A percentile compares a stretch with the other conserved stretches of the same genome.
Evolutionary conservation across 1,139 yeast species (phyloP).

Genomic region (Yamadazyma membranifaciens): DNA sequence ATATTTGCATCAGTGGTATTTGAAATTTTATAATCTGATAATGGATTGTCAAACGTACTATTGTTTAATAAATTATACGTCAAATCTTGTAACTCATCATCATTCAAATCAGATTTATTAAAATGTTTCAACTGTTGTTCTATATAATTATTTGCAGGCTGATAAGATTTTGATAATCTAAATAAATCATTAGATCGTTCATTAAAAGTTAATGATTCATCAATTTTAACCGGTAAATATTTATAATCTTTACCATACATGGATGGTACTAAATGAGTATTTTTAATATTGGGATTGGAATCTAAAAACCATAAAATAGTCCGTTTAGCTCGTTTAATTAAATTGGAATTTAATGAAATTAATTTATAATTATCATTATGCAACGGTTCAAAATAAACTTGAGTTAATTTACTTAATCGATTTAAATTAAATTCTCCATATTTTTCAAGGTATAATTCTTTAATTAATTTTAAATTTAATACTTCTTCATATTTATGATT

Average conservation of each 20-base stretch:
- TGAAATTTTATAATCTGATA: background rate
- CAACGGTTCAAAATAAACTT: slow-evolving; percentile 30
- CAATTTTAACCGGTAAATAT: slow-evolving; percentile 31
- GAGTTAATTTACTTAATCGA: slow-evolving; percentile 30
- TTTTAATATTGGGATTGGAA: slow-evolving; percentile 29
- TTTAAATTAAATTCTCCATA: slow-evolving; percentile 25
- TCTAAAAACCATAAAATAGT: slow-evolving; percentile 39
- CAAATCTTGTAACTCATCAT: background rate
- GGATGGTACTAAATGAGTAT: slow-evolving; percentile 21
- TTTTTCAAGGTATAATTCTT: slow-evolving; percentile 24
- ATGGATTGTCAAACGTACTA: background rate
- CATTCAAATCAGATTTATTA: background rate
- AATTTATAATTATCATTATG: slow-evolving; percentile 27
- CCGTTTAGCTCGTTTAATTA: slow-evolving; percentile 35
- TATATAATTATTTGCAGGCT: slow-evolving; percentile 1
- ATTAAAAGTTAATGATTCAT: slow-evolving; percentile 36
- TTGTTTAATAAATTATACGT: background rate
- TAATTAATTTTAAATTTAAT: slow-evolving; percentile 29
- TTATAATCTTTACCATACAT: slow-evolving; percentile 6
- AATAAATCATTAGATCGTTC: slow-evolving; percentile 24
- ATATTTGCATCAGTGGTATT: slow-evolving; percentile 2
- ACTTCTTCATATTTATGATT: slow-evolving; percentile 31
- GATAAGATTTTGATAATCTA: slow-evolving; percentile 7
- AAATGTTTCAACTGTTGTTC: slow-evolving; percentile 3
- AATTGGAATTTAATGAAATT: slow-evolving; percentile 26